Percentiles rank a stretch among this genome's conserved stretches.
phyloP scores from a whole-genome alignment of 2,329 filamentous ascomycete species.

The Monilinia fructicola region DNA sequence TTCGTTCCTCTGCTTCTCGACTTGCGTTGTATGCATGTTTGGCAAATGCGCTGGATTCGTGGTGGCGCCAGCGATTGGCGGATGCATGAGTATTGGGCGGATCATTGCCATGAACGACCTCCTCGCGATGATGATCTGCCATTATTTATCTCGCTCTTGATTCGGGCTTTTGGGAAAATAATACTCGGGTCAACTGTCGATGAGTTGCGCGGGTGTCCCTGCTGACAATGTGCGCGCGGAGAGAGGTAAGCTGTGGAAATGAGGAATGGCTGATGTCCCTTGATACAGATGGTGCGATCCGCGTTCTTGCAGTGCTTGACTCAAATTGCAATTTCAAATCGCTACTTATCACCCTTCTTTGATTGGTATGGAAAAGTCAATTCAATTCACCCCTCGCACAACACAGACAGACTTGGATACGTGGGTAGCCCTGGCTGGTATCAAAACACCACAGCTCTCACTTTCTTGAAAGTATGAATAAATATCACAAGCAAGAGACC shows the following conservation, averaged over 20 bases:
- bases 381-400: not conserved
- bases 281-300: not conserved
- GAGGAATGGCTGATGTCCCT: not conserved
- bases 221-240: not conserved
- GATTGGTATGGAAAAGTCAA: not conserved
- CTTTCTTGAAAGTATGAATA: not conserved
- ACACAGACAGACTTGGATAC: too few species aligned
- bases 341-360: not conserved
- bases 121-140: slow-evolving; percentile 32
- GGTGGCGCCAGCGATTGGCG: slow-evolving; percentile 60
- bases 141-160: slow-evolving; percentile 27
- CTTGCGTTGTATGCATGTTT: slow-evolving; percentile 35
- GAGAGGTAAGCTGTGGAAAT: not conserved
- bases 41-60: slow-evolving; percentile 59
- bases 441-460: not conserved
- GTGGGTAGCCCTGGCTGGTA: not conserved
- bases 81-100: slow-evolving; percentile 55
- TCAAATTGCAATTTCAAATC: not conserved
- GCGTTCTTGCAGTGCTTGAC: not conserved
- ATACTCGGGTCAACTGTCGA: too few species aligned
- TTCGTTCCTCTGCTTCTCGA: slow-evolving; percentile 46
- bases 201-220: not conserved
- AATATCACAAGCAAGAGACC: not conserved
- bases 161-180: not conserved
- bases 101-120: slow-evolving; percentile 34